Evolutionary conservation across 1,284 basidiomycete genomes (phyloP).

Genomic region (Boletellus dicymbophilus): DNA sequence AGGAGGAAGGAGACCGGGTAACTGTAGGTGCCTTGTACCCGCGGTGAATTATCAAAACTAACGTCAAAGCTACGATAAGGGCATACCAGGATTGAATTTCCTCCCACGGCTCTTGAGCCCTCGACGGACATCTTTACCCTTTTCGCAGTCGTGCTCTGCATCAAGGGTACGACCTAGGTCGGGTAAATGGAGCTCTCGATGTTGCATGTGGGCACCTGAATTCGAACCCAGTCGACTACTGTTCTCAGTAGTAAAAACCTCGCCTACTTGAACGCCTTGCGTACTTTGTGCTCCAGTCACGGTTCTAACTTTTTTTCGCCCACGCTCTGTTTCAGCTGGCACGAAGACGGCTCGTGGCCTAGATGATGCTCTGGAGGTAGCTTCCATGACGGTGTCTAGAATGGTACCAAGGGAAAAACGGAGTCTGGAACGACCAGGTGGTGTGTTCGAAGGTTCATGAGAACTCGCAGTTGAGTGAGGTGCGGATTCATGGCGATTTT

Average conservation of each 20-base stretch:
- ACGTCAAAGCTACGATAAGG: not conserved
- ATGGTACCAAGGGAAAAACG: conserved; percentile 39
- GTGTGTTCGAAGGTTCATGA: not conserved
- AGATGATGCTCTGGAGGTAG: conserved; percentile 17
- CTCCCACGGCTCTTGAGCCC: conserved; percentile 69
- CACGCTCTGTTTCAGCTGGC: conserved; percentile 23
- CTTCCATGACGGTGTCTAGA: conserved; percentile 39
- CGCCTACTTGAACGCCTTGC: conserved; percentile 7
- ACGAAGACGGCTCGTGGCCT: conserved; percentile 1
- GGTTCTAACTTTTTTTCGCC: conserved; percentile 21
- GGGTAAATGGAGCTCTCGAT: conserved; percentile 19
- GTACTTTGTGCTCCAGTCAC: not conserved
- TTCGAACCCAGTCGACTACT: not conserved
- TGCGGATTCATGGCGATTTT: not conserved
- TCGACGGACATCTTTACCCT: conserved; percentile 4
- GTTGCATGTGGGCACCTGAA: conserved; percentile 1
- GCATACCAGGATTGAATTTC: conserved; percentile 87
- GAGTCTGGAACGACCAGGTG: conserved; percentile 31
- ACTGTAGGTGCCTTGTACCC: conserved; percentile 79
- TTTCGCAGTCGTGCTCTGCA: conserved; percentile 19
- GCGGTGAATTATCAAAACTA: not conserved
- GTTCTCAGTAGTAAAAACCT: not conserved
- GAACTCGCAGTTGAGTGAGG: too few species aligned
- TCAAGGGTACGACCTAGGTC: conserved; percentile 25
- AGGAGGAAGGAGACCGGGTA: conserved; percentile 94